phyloP scores from a whole-genome alignment of 1,284 basidiomycete genomes.

The Chondrostereum purpureum region DNA sequence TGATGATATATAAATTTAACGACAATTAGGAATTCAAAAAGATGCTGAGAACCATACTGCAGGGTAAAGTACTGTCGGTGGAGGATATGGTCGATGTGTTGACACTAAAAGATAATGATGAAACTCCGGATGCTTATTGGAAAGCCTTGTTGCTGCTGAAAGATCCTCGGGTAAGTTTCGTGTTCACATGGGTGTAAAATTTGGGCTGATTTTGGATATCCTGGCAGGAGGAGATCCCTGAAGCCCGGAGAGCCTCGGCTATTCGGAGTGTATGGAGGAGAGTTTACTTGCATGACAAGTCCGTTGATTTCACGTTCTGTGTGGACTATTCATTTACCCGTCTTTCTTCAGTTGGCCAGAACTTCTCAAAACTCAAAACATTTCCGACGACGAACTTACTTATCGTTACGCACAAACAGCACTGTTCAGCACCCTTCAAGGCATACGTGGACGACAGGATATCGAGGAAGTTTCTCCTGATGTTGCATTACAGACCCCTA shows the following conservation, averaged over 20 bases:
- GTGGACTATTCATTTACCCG: neutral
- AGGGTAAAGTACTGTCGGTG: constrained; percentile 58
- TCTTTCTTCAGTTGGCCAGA: constrained; percentile 54
- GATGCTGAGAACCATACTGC: constrained; percentile 56
- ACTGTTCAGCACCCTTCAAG: constrained; percentile 55
- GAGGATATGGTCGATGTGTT: constrained; percentile 69
- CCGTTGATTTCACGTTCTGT: constrained; percentile 23
- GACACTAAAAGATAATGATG: constrained; percentile 62
- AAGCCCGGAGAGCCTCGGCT: constrained; percentile 60
- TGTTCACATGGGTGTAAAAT: neutral
- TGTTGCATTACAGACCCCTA: constrained; percentile 48
- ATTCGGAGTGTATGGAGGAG: constrained; percentile 80
- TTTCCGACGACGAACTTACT: constrained; percentile 67
- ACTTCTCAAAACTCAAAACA: constrained; percentile 59
- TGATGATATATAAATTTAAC: no score
- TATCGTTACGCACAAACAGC: constrained; percentile 63
- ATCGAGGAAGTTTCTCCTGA: constrained; percentile 42
- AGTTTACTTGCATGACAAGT: constrained; percentile 87
- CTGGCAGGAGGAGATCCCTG: constrained; percentile 52
- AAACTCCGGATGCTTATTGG: constrained; percentile 51
- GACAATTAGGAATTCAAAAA: constrained; percentile 67
- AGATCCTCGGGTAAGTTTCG: constrained; percentile 42
- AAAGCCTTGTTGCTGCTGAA: constrained; percentile 59
- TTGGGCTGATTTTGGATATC: constrained; percentile 4
- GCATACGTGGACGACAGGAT: constrained; percentile 28